Base-by-base conservation (phyloP, 768 basidiomycete species). In the Filobasidium floriforme region DNA sequence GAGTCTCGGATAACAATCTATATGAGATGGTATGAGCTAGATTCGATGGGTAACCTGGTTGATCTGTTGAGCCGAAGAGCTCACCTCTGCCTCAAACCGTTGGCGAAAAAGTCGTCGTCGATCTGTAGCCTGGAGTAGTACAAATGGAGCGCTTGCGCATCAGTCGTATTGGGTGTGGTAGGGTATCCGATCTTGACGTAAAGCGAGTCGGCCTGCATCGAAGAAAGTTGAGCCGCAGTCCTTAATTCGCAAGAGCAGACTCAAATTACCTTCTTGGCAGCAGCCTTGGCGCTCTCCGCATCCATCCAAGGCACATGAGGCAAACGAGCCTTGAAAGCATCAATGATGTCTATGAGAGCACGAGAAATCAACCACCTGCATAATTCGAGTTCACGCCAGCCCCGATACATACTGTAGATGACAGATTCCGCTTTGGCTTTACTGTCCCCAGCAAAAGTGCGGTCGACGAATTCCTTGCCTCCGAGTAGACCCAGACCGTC, bases 161-260 rank as follows among this genome's bases (percentile, higher is more conserved):
- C 81, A 19, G 81, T 81, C 0, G 89, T 92, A 76, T 98, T 83
- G 1, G 96, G 96, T 1, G 86, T 90, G 6, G 87, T 73, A 0
- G 96, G 94, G 79, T 87, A 98, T 65, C 96, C 96, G 68, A 99
- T 89, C 82, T 97, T 94, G 77, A 91, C 84, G 32, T 87, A 85
- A 68, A 93, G 87, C 0, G 86, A 85, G 73, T 88, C 84, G 15
- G 90, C 90, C 88, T 89, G 72, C 1, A 22, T 28, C n/a, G n/a
- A n/a, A 44, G 32, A 37, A 3, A 37, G 4, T 37, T 37, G 4
- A 37, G 32, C 32, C 32, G 49, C 49, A 12, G 12, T 19, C 4
- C 19, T 12, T 7, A 26, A 12, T 26, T 51, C 24, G 19, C 49
- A 51, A 51, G 49, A 12, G 49, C 49, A 51, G 12, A 4, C 19